Evolutionary conservation across 345 rosid species (phyloP).

Genomic region (Citrus unshiu): DNA sequence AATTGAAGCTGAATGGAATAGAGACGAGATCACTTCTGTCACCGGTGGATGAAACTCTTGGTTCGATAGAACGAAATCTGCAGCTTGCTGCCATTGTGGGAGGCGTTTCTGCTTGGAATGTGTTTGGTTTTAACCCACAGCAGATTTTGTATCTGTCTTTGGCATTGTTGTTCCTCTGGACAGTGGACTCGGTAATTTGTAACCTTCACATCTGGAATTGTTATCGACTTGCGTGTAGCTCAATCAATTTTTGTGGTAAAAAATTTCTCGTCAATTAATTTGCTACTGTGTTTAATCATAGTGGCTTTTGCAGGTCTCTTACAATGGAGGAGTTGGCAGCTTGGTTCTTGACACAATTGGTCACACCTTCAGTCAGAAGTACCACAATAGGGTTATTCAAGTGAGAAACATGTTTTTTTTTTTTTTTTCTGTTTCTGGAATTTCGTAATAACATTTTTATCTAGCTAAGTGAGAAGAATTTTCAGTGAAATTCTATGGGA

Average conservation of each 20-base stretch:
- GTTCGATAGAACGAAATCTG: slow-evolving; percentile 67
- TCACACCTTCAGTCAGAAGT: slow-evolving; percentile 69
- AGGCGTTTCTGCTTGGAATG: slow-evolving; percentile 64
- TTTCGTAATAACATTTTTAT: not conserved
- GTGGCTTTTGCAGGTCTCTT: slow-evolving; percentile 52
- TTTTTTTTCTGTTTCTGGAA: not conserved
- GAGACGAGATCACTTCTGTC: slow-evolving; percentile 71
- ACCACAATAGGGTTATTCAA: slow-evolving; percentile 80
- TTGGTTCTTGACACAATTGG: slow-evolving; percentile 84
- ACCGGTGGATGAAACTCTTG: slow-evolving; percentile 75
- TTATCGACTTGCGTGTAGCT: not conserved
- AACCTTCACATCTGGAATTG: not conserved
- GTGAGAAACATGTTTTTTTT: slow-evolving; percentile 27
- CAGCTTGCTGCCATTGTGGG: slow-evolving; percentile 63
- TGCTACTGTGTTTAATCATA: not conserved
- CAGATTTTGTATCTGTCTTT: slow-evolving; percentile 62
- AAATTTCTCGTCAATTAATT: not conserved
- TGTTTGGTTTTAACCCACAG: slow-evolving; percentile 47
- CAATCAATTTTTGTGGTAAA: not conserved
- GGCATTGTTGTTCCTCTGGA: slow-evolving; percentile 70
- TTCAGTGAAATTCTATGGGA: not conserved
- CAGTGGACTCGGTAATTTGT: slow-evolving; percentile 59
- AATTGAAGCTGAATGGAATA: slow-evolving; percentile 77
- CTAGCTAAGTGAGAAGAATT: not conserved
- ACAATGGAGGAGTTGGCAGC: slow-evolving; percentile 79